A percentile compares a stretch with the other conserved stretches of the same genome.
These are phyloP conservation scores for Pugionium cornutum DNA, from an alignment of 345 rosid species.

Conservation along the genomic window DNA sequence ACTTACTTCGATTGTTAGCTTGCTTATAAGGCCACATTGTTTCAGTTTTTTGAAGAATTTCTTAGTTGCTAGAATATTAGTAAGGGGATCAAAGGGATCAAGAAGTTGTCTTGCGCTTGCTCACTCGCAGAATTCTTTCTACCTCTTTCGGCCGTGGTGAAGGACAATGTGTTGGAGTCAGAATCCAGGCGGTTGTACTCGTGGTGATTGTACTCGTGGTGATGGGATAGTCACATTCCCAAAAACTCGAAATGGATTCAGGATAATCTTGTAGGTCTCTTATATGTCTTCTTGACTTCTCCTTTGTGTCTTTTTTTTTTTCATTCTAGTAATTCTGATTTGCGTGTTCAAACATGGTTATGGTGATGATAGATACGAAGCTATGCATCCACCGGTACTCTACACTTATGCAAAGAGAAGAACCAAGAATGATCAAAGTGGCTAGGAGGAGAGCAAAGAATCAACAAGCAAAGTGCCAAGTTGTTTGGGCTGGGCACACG, in stretches of 20 bases:
- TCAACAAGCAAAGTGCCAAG: too few relatives aligned
- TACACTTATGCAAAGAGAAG: too few relatives aligned
- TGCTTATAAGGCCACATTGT: slow-evolving; percentile 20
- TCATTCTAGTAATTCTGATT: background rate
- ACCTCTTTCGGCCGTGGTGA: slow-evolving; percentile 45
- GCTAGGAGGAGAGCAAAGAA: too few relatives aligned
- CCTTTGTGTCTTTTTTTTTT: background rate
- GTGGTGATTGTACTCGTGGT: slow-evolving; percentile 99
- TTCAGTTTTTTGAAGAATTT: slow-evolving; percentile 27
- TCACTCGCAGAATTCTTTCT: background rate
- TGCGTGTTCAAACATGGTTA: background rate
- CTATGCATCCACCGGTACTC: too few relatives aligned
- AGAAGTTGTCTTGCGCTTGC: slow-evolving; percentile 4
- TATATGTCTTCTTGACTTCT: background rate
- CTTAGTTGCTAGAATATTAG: slow-evolving; percentile 1
- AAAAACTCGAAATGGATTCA: slow-evolving; percentile 99
- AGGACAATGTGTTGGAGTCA: slow-evolving; percentile 55
- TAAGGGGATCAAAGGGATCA: background rate
- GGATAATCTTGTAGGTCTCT: slow-evolving; percentile 84
- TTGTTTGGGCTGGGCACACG: too few relatives aligned
- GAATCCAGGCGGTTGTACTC: slow-evolving; percentile 75
- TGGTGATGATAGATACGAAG: too few relatives aligned
- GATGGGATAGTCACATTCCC: slow-evolving; percentile 98
- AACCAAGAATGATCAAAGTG: too few relatives aligned
- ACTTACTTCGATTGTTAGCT: background rate